phyloP scores from a whole-genome alignment of 768 basidiomycete species.

The Boletales sp. region DNA sequence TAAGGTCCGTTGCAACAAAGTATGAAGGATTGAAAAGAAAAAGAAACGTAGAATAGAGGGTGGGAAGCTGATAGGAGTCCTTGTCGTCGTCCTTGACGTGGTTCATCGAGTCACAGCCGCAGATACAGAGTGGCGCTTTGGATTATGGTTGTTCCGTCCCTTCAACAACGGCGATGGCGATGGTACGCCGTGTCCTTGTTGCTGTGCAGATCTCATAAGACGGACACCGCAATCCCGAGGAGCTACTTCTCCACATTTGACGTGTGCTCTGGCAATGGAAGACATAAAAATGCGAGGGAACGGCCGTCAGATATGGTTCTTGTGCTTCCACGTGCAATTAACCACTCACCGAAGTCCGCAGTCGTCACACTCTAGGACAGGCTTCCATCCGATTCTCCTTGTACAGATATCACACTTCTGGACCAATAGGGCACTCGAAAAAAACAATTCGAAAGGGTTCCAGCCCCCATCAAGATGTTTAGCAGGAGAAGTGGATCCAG shows the following conservation, averaged over 20 bases:
- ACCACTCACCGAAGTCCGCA: conserved; percentile 65
- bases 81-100: conserved; percentile 15
- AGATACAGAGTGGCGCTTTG: conserved; percentile 25
- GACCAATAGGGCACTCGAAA: conserved; percentile 66
- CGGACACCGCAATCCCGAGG: conserved; percentile 76
- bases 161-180: conserved; percentile 25
- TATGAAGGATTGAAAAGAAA: conserved; percentile 5
- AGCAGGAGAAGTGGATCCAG: conserved; percentile 28
- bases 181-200: conserved; percentile 21
- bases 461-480: conserved; percentile 42
- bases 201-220: conserved; percentile 28
- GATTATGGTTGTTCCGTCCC: conserved; percentile 22
- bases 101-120: conserved; percentile 24
- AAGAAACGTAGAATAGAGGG: conserved; percentile 10
- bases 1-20: conserved; percentile 17
- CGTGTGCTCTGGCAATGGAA: conserved; percentile 57
- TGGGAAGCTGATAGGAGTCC: conserved; percentile 8
- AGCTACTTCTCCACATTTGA: conserved; percentile 82
- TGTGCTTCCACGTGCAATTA: conserved; percentile 8
- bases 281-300: conserved; percentile 1
- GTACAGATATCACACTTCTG: conserved; percentile 80
- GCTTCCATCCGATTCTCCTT: conserved; percentile 85
- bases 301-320: conserved; percentile 14
- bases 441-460: conserved; percentile 78
- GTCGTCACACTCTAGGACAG: conserved; percentile 84